Conservation (phyloP, 805 yeast species). For the Candida boidinii region DNA sequence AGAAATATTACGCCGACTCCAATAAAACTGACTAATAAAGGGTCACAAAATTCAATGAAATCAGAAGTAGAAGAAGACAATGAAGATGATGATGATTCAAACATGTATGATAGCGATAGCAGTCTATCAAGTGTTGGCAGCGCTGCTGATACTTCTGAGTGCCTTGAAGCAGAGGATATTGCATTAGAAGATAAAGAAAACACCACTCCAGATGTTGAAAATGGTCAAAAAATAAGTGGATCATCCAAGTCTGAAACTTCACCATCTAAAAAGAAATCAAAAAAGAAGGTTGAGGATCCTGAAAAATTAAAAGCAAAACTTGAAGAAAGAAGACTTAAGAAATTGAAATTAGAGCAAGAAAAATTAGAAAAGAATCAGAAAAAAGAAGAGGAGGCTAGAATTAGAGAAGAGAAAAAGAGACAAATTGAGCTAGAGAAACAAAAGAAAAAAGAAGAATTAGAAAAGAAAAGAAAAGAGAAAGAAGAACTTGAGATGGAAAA, state of each 20-base stretch:
- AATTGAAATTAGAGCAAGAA: slow-evolving; percentile 16
- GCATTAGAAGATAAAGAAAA: too few relatives aligned
- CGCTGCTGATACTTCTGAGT: too few relatives aligned
- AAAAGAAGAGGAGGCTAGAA: slow-evolving; percentile 10
- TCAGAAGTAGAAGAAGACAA: slow-evolving; percentile 1
- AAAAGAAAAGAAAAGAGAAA: slow-evolving; percentile 19
- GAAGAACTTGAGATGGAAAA: slow-evolving; percentile 24
- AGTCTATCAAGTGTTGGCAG: too few relatives aligned
- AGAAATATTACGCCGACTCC: slow-evolving; percentile 3
- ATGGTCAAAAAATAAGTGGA: too few relatives aligned
- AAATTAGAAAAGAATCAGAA: slow-evolving; percentile 19
- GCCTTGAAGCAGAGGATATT: too few relatives aligned
- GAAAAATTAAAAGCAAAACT: slow-evolving; percentile 9
- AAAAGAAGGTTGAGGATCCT: slow-evolving; percentile 4
- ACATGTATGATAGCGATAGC: neutral
- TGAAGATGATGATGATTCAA: slow-evolving; percentile 2
- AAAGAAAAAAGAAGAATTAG: slow-evolving; percentile 19
- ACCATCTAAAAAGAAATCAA: slow-evolving; percentile 1
- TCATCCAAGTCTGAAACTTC: too few relatives aligned
- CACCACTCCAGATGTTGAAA: too few relatives aligned
- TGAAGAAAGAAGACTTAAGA: slow-evolving; percentile 21
- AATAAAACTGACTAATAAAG: slow-evolving; percentile 4
- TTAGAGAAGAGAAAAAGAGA: slow-evolving; percentile 15
- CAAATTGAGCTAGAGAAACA: slow-evolving; percentile 12
- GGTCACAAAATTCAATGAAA: slow-evolving; percentile 1